A percentile compares a stretch with the other conserved stretches of the same genome.
phyloP scores from a whole-genome alignment of 768 basidiomycete species.

The Russula sp. region DNA sequence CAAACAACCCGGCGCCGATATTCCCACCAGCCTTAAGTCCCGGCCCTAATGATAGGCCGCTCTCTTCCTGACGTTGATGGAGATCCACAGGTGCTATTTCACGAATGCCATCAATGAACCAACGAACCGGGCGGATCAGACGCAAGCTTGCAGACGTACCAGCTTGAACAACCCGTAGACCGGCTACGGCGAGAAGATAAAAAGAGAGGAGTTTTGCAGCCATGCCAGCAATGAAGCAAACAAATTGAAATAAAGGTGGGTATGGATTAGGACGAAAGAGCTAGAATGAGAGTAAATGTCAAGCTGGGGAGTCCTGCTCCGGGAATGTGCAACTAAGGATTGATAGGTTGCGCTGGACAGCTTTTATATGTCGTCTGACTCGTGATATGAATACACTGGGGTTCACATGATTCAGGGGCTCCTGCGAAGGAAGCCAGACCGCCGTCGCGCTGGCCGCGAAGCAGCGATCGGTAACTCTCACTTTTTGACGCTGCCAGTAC shows the following conservation, averaged over 20 bases:
- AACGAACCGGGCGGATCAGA: background rate
- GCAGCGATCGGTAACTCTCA: too few relatives aligned
- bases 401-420: too few relatives aligned
- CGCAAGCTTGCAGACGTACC: constrained; percentile 1
- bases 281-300: too few relatives aligned
- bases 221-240: constrained; percentile 17
- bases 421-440: too few relatives aligned
- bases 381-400: too few relatives aligned
- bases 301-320: constrained; percentile 21
- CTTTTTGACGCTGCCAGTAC: too few relatives aligned
- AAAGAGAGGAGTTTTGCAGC: constrained; percentile 16
- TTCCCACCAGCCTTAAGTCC: too few relatives aligned
- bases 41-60: too few relatives aligned
- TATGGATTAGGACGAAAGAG: too few relatives aligned
- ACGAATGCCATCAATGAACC: background rate
- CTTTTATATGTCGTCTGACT: background rate
- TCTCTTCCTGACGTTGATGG: background rate
- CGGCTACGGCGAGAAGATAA: constrained; percentile 13
- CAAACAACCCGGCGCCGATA: too few relatives aligned
- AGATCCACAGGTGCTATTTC: constrained; percentile 1
- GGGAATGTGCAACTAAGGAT: background rate
- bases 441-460: too few relatives aligned
- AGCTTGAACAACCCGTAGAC: constrained; percentile 10
- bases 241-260: constrained; percentile 1
- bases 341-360: background rate